Conservation (phyloP, 306 rosid genomes). For the Fragaria vesca region DNA sequence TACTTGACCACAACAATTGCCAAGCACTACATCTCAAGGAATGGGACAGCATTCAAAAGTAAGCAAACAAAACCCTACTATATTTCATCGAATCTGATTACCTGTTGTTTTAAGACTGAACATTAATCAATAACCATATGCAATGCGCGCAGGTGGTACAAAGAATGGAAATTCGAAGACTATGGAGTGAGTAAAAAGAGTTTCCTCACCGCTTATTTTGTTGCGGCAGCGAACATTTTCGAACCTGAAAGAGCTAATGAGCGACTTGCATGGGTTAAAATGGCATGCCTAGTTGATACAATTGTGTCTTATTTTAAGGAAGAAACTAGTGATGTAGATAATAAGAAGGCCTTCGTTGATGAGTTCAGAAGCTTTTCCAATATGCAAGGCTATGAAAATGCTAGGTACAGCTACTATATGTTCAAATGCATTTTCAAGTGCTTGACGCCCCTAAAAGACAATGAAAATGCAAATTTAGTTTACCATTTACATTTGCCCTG, state of each 20-base stretch:
- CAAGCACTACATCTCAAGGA: conserved; percentile 65
- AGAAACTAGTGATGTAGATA: conserved; percentile 6
- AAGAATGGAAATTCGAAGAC: conserved; percentile 54
- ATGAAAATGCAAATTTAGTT: neutral
- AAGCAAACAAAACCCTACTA: neutral
- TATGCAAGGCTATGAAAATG: conserved; percentile 17
- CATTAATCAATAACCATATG: neutral
- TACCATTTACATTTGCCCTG: neutral
- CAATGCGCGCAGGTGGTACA: conserved; percentile 59
- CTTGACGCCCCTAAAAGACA: neutral
- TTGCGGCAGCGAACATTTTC: conserved; percentile 65
- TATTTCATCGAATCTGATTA: neutral
- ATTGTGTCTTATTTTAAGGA: conserved; percentile 44
- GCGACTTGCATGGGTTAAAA: conserved; percentile 78
- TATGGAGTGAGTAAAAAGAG: conserved; percentile 55
- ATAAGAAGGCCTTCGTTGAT: conserved; percentile 45
- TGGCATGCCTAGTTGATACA: conserved; percentile 42
- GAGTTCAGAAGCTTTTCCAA: conserved; percentile 32
- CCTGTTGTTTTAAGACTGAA: neutral
- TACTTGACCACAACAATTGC: conserved; percentile 77
- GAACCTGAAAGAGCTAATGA: conserved; percentile 68
- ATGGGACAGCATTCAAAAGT: conserved; percentile 69
- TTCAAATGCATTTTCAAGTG: neutral
- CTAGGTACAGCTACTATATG: conserved; percentile 13
- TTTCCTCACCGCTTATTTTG: conserved; percentile 64